Evolutionary conservation across 2,329 filamentous ascomycete genomes (phyloP), one percentile per base, ranked within the genome.

Genomic region (Botrytis medusae): DNA sequence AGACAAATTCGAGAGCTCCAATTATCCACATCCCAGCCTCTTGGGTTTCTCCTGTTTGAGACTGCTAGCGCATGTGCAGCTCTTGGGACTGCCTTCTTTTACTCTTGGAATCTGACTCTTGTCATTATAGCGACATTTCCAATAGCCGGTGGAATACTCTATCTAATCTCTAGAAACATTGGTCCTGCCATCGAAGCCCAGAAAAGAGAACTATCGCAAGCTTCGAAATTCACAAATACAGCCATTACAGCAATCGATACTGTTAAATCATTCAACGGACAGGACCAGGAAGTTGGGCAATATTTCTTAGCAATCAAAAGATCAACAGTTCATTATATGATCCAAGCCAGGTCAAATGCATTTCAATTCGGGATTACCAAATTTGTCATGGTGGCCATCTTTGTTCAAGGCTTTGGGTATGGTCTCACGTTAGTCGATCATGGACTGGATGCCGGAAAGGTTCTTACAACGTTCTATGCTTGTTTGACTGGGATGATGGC

Each of bases 351-450:
- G 63, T 86, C 89, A 25, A 92, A 90, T 76, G 90, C 92, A 0
- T 80, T 90, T 4, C 94, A 97, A 79, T 90, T 93, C 79, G 91
- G 90, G 0, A 88, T 92, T 65, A 86, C 93, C 69, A 90, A 91
- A 64, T 88, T 97, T 77, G 90, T 94, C 84, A 90, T 92, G 44
- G 87, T 94, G 5, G 86, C 86, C 2, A 90, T 98, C 80, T 98
- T 98, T 77, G 91, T 97, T 0, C 88, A 94, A 73, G 95, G 94
- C 0, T 98, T 98, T 79, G 97, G 93, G 89, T 97, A 95, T 77
- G 95, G 94, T 0, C 88, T 91, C 42, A 84, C 88, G 1, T 86
- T 97, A 2, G 90, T 96, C 16, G 84, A 86, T 16, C 82, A 87
- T 1, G 81, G 85, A 0, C 83, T 89, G 20, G 85, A 84, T 18